Base-by-base conservation (phyloP, 2,329 filamentous ascomycete genomes). In the Pezicula radicicola region DNA sequence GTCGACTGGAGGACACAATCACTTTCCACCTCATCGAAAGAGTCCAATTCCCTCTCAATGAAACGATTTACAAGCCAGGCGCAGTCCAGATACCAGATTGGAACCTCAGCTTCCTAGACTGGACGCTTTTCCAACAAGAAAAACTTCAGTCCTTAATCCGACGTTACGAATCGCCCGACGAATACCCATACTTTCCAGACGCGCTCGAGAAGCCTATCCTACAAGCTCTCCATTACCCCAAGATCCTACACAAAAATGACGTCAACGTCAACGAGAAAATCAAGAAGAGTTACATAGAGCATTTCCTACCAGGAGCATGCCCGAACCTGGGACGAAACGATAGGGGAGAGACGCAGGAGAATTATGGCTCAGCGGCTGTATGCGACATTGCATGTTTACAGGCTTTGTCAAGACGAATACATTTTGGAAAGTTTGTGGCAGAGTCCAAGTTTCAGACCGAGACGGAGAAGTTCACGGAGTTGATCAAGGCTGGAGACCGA, bases 391-490 rank as follows among this genome's bases (percentile, higher is more conserved):
- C 83, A 49, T 93, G 89, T 63, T 76, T 99, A 58, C 94, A 99
- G 75, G 89, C 94, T 3, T 75, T 99, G 44, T 95, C 90, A 37
- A 81, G 93, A 40, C 80, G 94, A 50, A 94, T 99, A 61, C 94
- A 99, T 72, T 99, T 96, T 74, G 94, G 94, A 61, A 99, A 97
- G 74, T 97, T 97, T 65, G 94, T 99, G 8, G 94, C 94, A 41
- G 94, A 99, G 78, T 86, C 87, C 54, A 99, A 99, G 75, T 99
- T 97, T 72, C 81, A 82, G 62, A 86, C 88, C 44, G 89, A 97
- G 61, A 80, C 84, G 28, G 89, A 92, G 62, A 81, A 75, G 56
- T 99, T 93, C 68, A 92, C 89, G 6, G 77, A 77, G 56, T 72
- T 97, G 71, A 97, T 99, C 73, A 84, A 86, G 69, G 87, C 84